A percentile compares a stretch with the other conserved stretches of the same genome.
phyloP scores from a whole-genome alignment of 192 early-diverging fungal genomes.

The Gryganskiella cystojenkinii region DNA sequence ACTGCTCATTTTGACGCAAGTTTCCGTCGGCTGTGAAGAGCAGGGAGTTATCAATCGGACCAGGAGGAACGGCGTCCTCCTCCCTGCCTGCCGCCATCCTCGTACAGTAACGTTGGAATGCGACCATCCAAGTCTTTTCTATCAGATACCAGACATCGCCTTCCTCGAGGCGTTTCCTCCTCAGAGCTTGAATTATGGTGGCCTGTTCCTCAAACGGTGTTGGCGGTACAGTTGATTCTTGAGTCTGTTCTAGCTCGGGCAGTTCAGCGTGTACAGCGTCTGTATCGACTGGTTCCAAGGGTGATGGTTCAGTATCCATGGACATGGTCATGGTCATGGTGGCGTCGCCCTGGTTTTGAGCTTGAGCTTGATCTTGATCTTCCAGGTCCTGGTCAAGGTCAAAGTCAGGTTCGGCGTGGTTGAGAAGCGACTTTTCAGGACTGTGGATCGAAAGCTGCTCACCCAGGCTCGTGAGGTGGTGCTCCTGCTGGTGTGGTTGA shows the following conservation, averaged over 20 bases:
- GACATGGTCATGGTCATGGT: no score
- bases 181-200: neutral
- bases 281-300: no score
- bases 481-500: neutral
- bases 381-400: neutral
- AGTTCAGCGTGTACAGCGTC: no score
- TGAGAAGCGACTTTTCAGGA: conserved; percentile 18
- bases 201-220: conserved; percentile 9
- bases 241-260: conserved; percentile 5
- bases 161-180: conserved; percentile 6
- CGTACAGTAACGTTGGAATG: conserved; percentile 58
- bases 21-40: conserved; percentile 42
- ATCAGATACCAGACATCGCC: conserved; percentile 61
- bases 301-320: no score
- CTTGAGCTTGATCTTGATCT: neutral
- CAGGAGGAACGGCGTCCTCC: conserved; percentile 39
- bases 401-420: conserved; percentile 1
- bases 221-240: neutral
- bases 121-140: conserved; percentile 52
- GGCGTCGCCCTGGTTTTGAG: no score
- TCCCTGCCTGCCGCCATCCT: conserved; percentile 19
- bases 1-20: conserved; percentile 46
- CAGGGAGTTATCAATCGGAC: conserved; percentile 60
- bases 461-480: conserved; percentile 24
- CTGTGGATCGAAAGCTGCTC: conserved; percentile 43